Evolutionary conservation across 306 rosid species (phyloP), one percentile per base, ranked within the genome.

Genomic region (Vigna radiata): DNA sequence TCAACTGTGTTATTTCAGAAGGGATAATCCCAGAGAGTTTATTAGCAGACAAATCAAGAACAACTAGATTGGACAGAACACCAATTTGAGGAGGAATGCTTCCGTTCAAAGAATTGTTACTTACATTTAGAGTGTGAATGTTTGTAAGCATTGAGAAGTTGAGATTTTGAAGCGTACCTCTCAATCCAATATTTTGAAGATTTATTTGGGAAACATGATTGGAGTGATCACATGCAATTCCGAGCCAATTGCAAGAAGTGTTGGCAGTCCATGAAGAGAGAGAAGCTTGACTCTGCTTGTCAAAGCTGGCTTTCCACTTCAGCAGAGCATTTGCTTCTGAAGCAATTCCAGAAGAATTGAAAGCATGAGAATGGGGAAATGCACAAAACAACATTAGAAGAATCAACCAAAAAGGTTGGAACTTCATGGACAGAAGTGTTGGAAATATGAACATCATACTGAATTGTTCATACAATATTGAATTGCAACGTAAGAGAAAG

Each of bases 121-220:
- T n/a, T 1, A 79, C 0, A 55, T 19, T 4, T 18, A 80, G 6
- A 65, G 2, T 2, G 11, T 6, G 3, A 14, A 80, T 52, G 10
- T 73, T 64, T 12, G 62, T 59, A 47, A 80, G 56, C 6, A 59
- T 54, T 0, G 75, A 65, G 61, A 80, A 65, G 54, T 65, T 66
- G 43, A 80, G 79, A 73, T 1, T 72, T 61, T 65, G 23, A 53
- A 80, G 79, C 0, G 68, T 72, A 79, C 79, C 83, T 72, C 33
- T 58, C 1, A 80, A 63, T 2, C 62, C 79, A 48, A 73, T 0
- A 15, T 0, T 19, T 3, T 36, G 2, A 9, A 65, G 70, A 56
- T 21, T 46, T 19, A 80, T 31, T 1, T 4, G 15, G 53, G 15
- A 65, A 7, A 80, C 36, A 1, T 16, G 19, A 4, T 6, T 44